Evolutionary conservation across 805 yeast genomes (phyloP).

Genomic region (Yarrowia phangngaensis): DNA sequence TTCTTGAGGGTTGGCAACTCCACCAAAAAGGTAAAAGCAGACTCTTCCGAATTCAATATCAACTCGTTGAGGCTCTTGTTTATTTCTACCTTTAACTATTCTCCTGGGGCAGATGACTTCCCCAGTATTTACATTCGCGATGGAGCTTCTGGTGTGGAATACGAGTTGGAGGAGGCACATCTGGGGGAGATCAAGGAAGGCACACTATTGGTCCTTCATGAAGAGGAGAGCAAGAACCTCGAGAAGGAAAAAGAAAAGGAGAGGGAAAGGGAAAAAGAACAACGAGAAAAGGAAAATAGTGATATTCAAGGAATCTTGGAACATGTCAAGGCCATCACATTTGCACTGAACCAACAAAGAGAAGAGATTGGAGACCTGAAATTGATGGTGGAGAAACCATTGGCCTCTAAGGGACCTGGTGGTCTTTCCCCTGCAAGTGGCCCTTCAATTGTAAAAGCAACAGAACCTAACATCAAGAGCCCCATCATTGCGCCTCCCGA

Average conservation of each 20-base stretch:
- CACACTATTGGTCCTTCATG: conserved; percentile 50
- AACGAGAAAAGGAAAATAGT: conserved; percentile 3
- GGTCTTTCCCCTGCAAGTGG: background rate
- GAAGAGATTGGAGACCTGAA: conserved; percentile 20
- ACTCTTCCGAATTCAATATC: conserved; percentile 40
- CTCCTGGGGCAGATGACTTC: conserved; percentile 65
- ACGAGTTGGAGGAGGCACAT: conserved; percentile 71
- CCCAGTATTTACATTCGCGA: conserved; percentile 79
- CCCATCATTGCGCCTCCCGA: conserved; percentile 20
- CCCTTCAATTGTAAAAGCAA: conserved; percentile 10
- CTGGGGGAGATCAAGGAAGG: conserved; percentile 59
- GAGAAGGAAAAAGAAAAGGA: conserved; percentile 24
- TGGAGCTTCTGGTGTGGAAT: conserved; percentile 54
- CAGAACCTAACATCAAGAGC: conserved; percentile 6
- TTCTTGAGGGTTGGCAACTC: conserved; percentile 14
- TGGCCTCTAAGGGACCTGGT: background rate
- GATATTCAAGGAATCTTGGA: conserved; percentile 19
- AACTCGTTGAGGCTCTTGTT: conserved; percentile 54
- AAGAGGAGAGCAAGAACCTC: conserved; percentile 10
- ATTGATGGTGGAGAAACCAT: conserved; percentile 11
- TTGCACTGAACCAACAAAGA: conserved; percentile 21
- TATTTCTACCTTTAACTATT: conserved; percentile 81
- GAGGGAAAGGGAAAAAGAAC: conserved; percentile 21
- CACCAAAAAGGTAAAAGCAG: conserved; percentile 34
- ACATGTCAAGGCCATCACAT: conserved; percentile 24